phyloP scores from a whole-genome alignment of 1,139 yeast species.

The Groenewaldozyma auringiensis region DNA sequence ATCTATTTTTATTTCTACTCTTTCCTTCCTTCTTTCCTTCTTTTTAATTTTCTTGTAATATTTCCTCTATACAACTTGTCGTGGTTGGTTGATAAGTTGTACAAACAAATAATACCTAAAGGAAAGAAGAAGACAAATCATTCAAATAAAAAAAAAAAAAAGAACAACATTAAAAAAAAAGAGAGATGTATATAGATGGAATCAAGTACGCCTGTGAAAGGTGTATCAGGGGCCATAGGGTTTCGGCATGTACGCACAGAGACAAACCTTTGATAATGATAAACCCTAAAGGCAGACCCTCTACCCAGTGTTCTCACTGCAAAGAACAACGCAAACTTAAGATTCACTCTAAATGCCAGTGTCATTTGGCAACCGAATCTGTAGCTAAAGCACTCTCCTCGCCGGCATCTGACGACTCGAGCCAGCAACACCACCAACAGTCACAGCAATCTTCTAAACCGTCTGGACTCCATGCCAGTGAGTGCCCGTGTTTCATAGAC shows the following conservation, averaged over 20 bases:
- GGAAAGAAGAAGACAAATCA: neutral
- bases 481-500: slow-evolving; percentile 51
- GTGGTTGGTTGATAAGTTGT: neutral
- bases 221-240: slow-evolving; percentile 93
- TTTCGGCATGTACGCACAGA: slow-evolving; percentile 85
- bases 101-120: neutral
- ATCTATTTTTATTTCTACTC: neutral
- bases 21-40: neutral
- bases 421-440: neutral
- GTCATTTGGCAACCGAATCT: slow-evolving; percentile 38
- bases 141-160: neutral
- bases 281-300: slow-evolving; percentile 93
- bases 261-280: slow-evolving; percentile 88
- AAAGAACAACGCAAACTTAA: slow-evolving; percentile 68
- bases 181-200: slow-evolving; percentile 75
- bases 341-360: slow-evolving; percentile 64
- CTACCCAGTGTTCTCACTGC: slow-evolving; percentile 86
- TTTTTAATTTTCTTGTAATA: neutral
- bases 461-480: slow-evolving; percentile 40
- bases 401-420: neutral
- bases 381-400: neutral
- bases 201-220: slow-evolving; percentile 91
- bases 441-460: slow-evolving; percentile 16
- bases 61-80: neutral
- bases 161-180: neutral